Conservation (phyloP, 106 monocot species). For the Cymbidium sinense region DNA sequence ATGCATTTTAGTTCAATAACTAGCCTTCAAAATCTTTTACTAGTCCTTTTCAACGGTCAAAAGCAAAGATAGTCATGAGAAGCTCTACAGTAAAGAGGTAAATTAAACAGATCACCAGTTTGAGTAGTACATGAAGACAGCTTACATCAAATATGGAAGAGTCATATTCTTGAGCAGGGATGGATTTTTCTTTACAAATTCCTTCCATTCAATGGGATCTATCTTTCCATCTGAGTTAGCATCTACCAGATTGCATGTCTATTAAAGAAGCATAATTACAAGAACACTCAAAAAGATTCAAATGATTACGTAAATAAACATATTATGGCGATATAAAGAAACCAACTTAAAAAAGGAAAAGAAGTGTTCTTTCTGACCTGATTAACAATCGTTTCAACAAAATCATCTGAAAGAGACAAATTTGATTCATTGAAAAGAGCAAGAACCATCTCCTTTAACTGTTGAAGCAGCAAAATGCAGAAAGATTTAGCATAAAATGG, state of each 20-base stretch:
- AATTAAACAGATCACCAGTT: background rate
- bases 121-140: too few relatives aligned
- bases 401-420: conserved; percentile 59
- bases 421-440: conserved; percentile 86
- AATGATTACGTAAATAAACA: background rate
- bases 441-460: conserved; percentile 94
- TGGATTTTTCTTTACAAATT: conserved; percentile 51
- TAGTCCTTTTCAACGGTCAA: background rate
- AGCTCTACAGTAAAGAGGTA: background rate
- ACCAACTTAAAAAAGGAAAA: background rate
- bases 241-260: conserved; percentile 38
- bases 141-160: conserved; percentile 71
- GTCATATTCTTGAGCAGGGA: conserved; percentile 64
- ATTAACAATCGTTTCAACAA: conserved; percentile 56
- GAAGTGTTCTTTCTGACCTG: conserved; percentile 18
- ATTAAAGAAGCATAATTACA: background rate
- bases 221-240: conserved; percentile 35
- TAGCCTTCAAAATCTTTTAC: background rate
- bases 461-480: conserved; percentile 3
- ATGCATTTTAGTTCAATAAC: background rate
- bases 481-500: background rate
- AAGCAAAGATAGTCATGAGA: too few relatives aligned
- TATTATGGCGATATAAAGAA: too few relatives aligned
- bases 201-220: conserved; percentile 50
- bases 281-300: background rate